These are phyloP conservation scores for Paraphaeosphaeria minitans DNA, from an alignment of 2,329 filamentous ascomycete species.

Conservation along the genomic window DNA sequence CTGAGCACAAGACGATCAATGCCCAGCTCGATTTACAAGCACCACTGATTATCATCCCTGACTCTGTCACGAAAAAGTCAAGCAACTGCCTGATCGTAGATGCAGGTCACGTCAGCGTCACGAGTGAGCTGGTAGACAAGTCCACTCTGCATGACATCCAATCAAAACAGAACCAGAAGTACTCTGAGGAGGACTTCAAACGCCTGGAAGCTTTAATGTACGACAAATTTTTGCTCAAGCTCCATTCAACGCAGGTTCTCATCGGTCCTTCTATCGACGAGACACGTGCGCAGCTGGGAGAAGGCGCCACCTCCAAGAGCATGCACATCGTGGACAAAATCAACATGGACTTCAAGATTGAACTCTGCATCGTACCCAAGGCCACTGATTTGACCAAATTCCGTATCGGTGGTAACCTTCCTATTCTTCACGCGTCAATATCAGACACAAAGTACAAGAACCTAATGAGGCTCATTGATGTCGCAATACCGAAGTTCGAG, in stretches of 20 bases:
- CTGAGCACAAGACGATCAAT: conserved; percentile 98
- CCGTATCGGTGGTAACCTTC: conserved; percentile 87
- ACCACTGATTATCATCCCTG: conserved; percentile 92
- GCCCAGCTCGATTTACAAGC: conserved; percentile 94
- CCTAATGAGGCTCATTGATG: conserved; percentile 93
- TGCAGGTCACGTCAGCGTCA: conserved; percentile 92
- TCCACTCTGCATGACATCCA: conserved; percentile 89
- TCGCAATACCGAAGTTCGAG: conserved; percentile 85
- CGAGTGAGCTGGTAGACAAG: conserved; percentile 91
- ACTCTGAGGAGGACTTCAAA: conserved; percentile 87
- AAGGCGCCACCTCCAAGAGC: conserved; percentile 69
- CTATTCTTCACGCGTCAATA: conserved; percentile 86
- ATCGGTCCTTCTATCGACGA: conserved; percentile 93
- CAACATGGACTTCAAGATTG: conserved; percentile 96
- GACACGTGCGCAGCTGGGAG: conserved; percentile 79
- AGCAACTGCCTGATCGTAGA: conserved; percentile 93
- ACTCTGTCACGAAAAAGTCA: conserved; percentile 81
- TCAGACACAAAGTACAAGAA: conserved; percentile 98
- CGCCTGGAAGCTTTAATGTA: conserved; percentile 94
- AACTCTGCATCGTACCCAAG: conserved; percentile 95
- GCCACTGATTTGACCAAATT: conserved; percentile 91
- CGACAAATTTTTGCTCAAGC: conserved; percentile 90
- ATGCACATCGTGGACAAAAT: conserved; percentile 95
- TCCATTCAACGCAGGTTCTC: conserved; percentile 92
- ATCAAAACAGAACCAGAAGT: conserved; percentile 83